Percentiles rank a stretch among this genome's conserved stretches.
Conservation (phyloP, 83 land plant genomes). For the Picea mariana region DNA sequence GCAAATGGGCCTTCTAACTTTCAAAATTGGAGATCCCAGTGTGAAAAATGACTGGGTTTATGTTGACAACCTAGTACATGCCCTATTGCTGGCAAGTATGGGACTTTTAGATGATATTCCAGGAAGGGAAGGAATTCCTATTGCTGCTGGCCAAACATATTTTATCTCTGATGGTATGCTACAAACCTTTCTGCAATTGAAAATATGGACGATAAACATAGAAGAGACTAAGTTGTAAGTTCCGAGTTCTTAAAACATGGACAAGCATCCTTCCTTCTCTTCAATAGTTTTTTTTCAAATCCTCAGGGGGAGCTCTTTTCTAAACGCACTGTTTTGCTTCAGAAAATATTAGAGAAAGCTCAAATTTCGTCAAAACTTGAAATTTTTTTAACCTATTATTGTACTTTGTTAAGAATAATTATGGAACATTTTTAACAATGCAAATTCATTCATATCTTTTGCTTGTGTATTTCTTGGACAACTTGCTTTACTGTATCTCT, state of each 20-base stretch:
- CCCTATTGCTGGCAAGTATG: conserved; percentile 91
- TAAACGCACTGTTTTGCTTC: not conserved
- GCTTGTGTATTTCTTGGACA: too few relatives aligned
- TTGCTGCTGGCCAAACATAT: conserved; percentile 91
- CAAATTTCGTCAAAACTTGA: not conserved
- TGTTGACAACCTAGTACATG: conserved; percentile 88
- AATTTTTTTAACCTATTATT: not conserved
- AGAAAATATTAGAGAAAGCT: not conserved
- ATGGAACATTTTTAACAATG: not conserved
- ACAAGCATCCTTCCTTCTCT: not conserved
- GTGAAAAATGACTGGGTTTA: conserved; percentile 87
- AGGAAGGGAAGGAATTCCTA: conserved; percentile 59
- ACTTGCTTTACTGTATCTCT: too few relatives aligned
- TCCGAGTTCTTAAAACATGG: not conserved
- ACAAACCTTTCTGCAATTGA: conserved; percentile 2
- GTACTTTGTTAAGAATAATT: not conserved
- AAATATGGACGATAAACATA: not conserved
- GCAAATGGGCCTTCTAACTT: conserved; percentile 62
- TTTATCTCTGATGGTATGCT: conserved; percentile 89
- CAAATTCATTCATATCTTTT: not conserved
- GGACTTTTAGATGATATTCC: conserved; percentile 87
- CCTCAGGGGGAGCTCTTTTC: not conserved
- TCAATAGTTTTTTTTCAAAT: not conserved
- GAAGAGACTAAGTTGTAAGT: not conserved
- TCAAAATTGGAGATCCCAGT: conserved; percentile 61